These are phyloP conservation scores for Mycena kentingensis DNA, from an alignment of 768 basidiomycete genomes.

Conservation along the genomic window DNA sequence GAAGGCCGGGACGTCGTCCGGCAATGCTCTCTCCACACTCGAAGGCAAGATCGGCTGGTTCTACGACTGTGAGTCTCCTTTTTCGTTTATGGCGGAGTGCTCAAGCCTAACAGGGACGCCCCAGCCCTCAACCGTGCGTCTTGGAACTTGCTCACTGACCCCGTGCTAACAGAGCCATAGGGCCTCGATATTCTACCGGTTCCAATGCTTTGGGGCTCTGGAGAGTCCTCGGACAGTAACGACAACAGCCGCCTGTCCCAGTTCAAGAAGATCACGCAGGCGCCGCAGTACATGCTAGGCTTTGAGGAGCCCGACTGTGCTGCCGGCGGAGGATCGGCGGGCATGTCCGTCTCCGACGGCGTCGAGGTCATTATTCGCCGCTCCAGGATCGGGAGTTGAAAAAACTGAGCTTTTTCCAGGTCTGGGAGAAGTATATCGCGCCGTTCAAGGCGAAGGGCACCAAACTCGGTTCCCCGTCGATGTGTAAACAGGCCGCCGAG, in stretches of 20 bases:
- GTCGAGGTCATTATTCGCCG: no score
- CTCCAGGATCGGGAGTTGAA: no score
- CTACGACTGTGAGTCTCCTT: slow-evolving; percentile 45
- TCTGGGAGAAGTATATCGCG: slow-evolving; percentile 45
- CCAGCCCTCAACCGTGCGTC: slow-evolving; percentile 46
- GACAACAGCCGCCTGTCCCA: slow-evolving; percentile 41
- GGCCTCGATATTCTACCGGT: slow-evolving; percentile 33
- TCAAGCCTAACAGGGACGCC: background rate
- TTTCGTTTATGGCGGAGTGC: background rate
- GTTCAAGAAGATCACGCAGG: slow-evolving; percentile 37
- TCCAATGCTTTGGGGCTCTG: slow-evolving; percentile 52
- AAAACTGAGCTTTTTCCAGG: no score
- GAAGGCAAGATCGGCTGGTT: slow-evolving; percentile 50
- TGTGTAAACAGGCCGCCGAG: slow-evolving; percentile 54
- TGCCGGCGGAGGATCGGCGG: slow-evolving; percentile 46
- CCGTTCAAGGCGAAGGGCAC: slow-evolving; percentile 44
- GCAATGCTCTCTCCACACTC: slow-evolving; percentile 42
- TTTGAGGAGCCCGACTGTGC: slow-evolving; percentile 53
- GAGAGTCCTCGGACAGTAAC: slow-evolving; percentile 38
- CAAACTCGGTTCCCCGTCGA: slow-evolving; percentile 46
- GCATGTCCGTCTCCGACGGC: slow-evolving; percentile 44
- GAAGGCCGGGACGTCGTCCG: slow-evolving; percentile 51
- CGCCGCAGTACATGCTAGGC: slow-evolving; percentile 44
- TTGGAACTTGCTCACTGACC: slow-evolving; percentile 40
- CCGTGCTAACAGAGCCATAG: slow-evolving; percentile 36